Evolutionary conservation across 768 basidiomycete species (phyloP).

Genomic region (Hebeloma cylindrosporum): DNA sequence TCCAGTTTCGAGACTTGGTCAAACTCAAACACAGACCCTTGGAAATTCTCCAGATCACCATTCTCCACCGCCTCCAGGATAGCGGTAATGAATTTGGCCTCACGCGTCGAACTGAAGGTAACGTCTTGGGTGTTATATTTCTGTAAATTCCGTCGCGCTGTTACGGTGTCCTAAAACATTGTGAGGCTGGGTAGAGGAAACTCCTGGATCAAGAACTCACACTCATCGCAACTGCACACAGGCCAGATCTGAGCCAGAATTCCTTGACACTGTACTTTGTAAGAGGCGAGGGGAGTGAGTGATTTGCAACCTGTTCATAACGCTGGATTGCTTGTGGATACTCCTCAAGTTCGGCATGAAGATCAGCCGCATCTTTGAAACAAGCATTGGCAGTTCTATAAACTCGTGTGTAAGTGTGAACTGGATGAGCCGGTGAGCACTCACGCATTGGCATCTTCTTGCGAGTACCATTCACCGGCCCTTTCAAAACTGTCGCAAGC

Average conservation of each 20-base stretch:
- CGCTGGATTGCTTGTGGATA: constrained; percentile 82
- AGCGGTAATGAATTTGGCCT: constrained; percentile 82
- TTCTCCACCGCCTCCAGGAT: constrained; percentile 70
- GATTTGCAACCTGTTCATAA: constrained; percentile 88
- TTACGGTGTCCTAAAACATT: constrained; percentile 80
- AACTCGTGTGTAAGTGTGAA: constrained; percentile 1
- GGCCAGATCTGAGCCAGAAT: constrained; percentile 85
- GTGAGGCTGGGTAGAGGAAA: neutral
- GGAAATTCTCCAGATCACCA: constrained; percentile 61
- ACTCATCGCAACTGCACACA: constrained; percentile 86
- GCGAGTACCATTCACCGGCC: constrained; percentile 97
- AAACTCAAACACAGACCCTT: constrained; percentile 84
- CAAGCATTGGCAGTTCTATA: constrained; percentile 91
- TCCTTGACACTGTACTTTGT: constrained; percentile 99
- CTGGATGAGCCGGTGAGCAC: constrained; percentile 30
- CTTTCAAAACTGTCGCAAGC: constrained; percentile 90
- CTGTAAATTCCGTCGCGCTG: constrained; percentile 74
- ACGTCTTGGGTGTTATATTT: constrained; percentile 82
- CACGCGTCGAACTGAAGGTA: constrained; percentile 84
- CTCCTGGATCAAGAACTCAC: constrained; percentile 46
- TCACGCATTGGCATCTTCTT: constrained; percentile 95
- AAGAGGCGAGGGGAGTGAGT: constrained; percentile 74
- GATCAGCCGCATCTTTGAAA: constrained; percentile 95
- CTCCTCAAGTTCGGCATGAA: constrained; percentile 87
- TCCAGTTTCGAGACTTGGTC: constrained; percentile 93